Evolutionary conservation across 2,329 filamentous ascomycete genomes (phyloP), one percentile per base, ranked within the genome.

Genomic region (Calonectria leucothoes): DNA sequence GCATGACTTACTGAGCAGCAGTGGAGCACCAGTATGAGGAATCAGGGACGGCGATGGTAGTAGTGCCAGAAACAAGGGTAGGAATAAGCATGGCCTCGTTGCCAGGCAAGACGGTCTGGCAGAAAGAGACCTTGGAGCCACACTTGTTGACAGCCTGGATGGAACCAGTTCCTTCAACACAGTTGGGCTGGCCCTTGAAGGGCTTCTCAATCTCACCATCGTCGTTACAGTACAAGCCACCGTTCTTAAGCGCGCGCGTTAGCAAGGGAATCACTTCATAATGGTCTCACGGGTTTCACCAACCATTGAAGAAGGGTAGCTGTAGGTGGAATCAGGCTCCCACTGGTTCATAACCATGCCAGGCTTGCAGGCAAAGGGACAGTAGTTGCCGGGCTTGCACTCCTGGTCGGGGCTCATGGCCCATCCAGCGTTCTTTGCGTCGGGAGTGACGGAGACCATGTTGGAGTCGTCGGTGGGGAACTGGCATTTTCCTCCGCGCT

Each of bases 51-150:
- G 94, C 93, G 69, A 96, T 86, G 35, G 88, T 89, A n/a, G 87
- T 86, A 12, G 82, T 83, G 74, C 87, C 85, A 27, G 87, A 81
- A 59, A 95, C 92, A 75, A 92, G 84, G n/a, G 93, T 96, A 20
- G 94, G 93, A 79, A 95, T 95, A 77, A 95, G 87, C 94, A 96
- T 96, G 74, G 93, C 93, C 85, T 96, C 94, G 79, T 95, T 93
- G 64, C 94, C 94, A 23, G 94, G 94, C 74, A 95, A 85, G 17
- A 95, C 93, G 6, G 94, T 96, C 84, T 96, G 94, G 84, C 94
- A 96, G 84, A 94, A 94, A 3, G 94, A 91, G 69, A 95, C 89
- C 17, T 88, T 81, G 42, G 87, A 85, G 55, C 90, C 89, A 74
- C 89, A 90, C 77, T 92, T 92, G 86, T 95, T 96, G 74, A 91